Evolutionary conservation across 257 asterid species (phyloP), one percentile per base, ranked within the genome.

Genomic region (Lithospermum erythrorhizon): DNA sequence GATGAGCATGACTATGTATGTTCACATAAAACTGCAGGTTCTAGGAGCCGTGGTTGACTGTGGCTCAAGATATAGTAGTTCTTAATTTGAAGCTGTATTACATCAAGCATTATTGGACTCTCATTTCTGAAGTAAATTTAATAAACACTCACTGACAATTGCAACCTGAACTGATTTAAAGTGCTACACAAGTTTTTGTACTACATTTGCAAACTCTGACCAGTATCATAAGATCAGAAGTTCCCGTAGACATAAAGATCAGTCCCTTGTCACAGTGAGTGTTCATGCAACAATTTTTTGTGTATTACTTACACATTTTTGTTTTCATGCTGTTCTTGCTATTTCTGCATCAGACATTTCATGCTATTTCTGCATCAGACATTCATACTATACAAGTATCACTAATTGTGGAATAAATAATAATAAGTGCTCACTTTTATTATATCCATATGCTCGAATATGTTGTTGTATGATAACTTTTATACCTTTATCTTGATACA

Each of bases 1-100:
- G 60, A 56, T 24, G 37, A 22, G 60, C 60, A 22, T 56, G 60
- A 56, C 60, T 30, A 56, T 54, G 65, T 73, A 59, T 81, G 76
- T 77, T 81, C 80, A 79, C 70, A 73, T 80, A 61, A 76, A 30
- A 75, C 83, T 85, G 91, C 94, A 87, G 96, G 91, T 75, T 75
- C 76, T 78, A 83, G 82, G 84, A 72, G 74, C 88, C 67, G 57
- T 63, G 87, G 74, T n/a, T 82, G 89, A 73, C 72, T 74, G 77
- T 82, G 85, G 90, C 76, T 70, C 87, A 74, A 81, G 81, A 67
- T 63, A 65, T 74, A 74, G 62, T 78, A 71, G 63, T 65, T 78
- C 78, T 75, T 72, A 78, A 67, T 79, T 70, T 80, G 80, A 77
- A 68, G 85, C 83, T 76, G 73, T 65, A 66, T 32, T 61, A 53